These are phyloP conservation scores for Pestalotiopsis sp. DNA, from an alignment of 2,329 filamentous ascomycete species.

Conservation along the genomic window DNA sequence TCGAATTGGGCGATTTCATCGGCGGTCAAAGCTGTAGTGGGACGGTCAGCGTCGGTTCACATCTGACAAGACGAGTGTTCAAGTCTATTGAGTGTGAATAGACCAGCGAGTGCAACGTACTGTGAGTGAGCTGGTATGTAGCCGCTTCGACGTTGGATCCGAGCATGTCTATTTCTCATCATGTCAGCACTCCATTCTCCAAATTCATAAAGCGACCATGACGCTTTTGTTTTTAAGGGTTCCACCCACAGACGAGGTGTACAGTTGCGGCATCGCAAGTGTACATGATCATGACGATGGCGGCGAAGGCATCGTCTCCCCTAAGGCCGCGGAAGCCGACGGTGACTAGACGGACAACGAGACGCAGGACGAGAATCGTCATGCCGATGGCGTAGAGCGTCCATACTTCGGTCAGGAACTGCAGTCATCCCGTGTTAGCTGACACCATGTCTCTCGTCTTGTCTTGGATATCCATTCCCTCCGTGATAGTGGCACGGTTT, in stretches of 20 bases:
- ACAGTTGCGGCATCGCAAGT: constrained; percentile 31
- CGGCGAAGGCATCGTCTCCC: constrained; percentile 32
- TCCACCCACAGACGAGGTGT: constrained; percentile 32
- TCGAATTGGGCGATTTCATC: constrained; percentile 30
- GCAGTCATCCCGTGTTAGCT: not conserved
- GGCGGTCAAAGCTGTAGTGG: constrained; percentile 23
- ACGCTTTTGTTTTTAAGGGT: not conserved
- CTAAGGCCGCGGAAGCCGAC: constrained; percentile 34
- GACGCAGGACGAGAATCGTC: constrained; percentile 31
- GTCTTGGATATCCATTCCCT: not conserved
- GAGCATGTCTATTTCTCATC: constrained; percentile 21
- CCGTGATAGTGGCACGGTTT: not conserved
- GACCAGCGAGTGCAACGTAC: not conserved
- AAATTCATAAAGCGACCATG: not conserved
- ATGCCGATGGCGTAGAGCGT: constrained; percentile 35
- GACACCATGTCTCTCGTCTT: not conserved
- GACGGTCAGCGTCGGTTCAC: too few species aligned
- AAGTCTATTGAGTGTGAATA: not conserved
- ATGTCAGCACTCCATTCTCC: not conserved
- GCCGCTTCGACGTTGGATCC: constrained; percentile 31
- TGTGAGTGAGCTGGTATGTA: not conserved
- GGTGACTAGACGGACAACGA: constrained; percentile 34
- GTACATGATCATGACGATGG: constrained; percentile 8
- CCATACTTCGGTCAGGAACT: constrained; percentile 36
- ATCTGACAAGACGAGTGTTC: not conserved